phyloP scores from a whole-genome alignment of 441 rosid genomes.

The Viola pubescens region DNA sequence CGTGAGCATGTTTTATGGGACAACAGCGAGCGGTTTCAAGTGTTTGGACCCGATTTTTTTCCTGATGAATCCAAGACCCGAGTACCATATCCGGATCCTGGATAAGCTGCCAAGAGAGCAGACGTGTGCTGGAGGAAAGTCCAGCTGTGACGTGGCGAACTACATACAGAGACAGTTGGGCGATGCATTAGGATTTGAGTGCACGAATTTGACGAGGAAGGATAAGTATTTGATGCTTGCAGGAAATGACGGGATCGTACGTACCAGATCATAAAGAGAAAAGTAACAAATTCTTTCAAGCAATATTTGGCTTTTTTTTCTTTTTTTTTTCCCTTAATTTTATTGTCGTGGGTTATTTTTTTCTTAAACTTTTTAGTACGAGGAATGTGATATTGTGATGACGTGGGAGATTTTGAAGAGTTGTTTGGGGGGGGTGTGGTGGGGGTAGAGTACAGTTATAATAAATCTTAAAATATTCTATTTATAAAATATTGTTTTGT shows the following conservation, averaged over 20 bases:
- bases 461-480: no score
- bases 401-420: no score
- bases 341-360: no score
- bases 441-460: no score
- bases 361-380: no score
- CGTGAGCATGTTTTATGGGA: slow-evolving; percentile 83
- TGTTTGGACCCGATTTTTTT: slow-evolving; percentile 80
- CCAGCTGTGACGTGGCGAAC: slow-evolving; percentile 76
- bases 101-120: slow-evolving; percentile 57
- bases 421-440: no score
- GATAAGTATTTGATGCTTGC: slow-evolving; percentile 89
- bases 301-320: no score
- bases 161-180: slow-evolving; percentile 59
- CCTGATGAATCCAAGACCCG: slow-evolving; percentile 81
- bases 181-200: slow-evolving; percentile 70
- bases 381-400: no score
- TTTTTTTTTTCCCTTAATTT: no score
- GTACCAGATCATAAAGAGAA: slow-evolving; percentile 6
- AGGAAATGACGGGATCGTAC: slow-evolving; percentile 77
- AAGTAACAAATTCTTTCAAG: slow-evolving; percentile 3
- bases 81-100: slow-evolving; percentile 44
- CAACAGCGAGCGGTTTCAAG: slow-evolving; percentile 84
- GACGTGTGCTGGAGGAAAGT: slow-evolving; percentile 68
- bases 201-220: slow-evolving; percentile 71
- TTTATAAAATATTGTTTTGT: no score